Conservation (phyloP, 2,329 filamentous ascomycete species). For the Alternaria sp. region DNA sequence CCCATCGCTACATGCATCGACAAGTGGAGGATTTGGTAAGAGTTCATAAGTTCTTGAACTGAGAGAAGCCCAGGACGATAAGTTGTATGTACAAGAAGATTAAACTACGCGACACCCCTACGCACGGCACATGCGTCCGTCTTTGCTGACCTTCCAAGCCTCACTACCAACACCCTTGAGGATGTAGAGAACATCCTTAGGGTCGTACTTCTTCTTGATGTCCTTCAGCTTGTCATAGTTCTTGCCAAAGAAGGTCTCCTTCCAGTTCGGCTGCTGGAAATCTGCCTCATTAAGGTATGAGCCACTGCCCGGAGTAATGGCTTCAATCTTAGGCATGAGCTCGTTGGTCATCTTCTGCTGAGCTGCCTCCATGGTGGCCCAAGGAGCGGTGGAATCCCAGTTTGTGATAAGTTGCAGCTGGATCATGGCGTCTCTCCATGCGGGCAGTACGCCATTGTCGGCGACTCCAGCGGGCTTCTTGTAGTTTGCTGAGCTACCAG, state of each 20-base stretch:
- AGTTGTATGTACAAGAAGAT: not conserved
- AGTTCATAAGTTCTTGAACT: not conserved
- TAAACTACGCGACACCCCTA: not conserved
- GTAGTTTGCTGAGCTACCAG: conserved; percentile 24
- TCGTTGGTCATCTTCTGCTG: conserved; percentile 26
- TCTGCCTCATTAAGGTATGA: conserved; percentile 42
- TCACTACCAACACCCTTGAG: conserved; percentile 31
- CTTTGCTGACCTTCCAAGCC: conserved; percentile 13
- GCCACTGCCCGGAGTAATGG: conserved; percentile 27
- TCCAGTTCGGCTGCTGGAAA: conserved; percentile 31
- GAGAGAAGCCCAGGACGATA: not conserved
- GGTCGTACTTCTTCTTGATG: conserved; percentile 35
- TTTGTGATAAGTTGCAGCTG: conserved; percentile 28
- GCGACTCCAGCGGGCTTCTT: conserved; percentile 15
- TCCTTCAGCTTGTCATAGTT: conserved; percentile 24
- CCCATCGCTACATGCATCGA: not conserved
- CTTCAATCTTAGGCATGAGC: conserved; percentile 32
- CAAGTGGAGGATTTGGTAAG: not conserved
- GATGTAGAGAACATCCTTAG: conserved; percentile 25
- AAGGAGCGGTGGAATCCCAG: conserved; percentile 24
- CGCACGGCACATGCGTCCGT: conserved; percentile 22
- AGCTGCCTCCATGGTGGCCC: conserved; percentile 13
- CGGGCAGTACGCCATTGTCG: conserved; percentile 31
- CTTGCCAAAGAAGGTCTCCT: conserved; percentile 29
- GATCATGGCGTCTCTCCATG: conserved; percentile 29